These are phyloP conservation scores for Nothophytophthora sp. DNA, from an alignment of 352 stramenopile species.

Conservation along the genomic window DNA sequence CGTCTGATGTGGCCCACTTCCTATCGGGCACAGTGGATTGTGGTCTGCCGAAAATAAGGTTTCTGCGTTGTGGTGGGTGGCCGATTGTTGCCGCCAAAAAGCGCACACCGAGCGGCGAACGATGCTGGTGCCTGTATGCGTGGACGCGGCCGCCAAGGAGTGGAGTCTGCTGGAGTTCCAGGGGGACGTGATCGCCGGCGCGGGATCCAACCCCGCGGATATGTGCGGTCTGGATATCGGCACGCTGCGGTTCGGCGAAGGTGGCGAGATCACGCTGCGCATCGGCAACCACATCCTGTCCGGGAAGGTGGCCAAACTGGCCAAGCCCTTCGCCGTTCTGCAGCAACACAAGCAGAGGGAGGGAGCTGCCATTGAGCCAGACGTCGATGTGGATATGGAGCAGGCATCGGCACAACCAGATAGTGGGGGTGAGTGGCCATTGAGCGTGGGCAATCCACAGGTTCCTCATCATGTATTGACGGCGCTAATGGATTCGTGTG, in stretches of 20 bases:
- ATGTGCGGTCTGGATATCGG: conserved; percentile 60
- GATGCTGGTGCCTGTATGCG: conserved; percentile 72
- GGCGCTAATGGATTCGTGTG: background rate
- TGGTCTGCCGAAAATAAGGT: too few species aligned
- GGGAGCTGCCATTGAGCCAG: too few species aligned
- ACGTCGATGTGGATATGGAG: conserved; percentile 2
- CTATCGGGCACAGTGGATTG: too few species aligned
- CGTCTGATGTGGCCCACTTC: too few species aligned
- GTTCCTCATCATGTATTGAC: too few species aligned
- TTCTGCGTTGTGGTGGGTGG: too few species aligned
- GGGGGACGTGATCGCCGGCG: conserved; percentile 56
- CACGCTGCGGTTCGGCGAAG: conserved; percentile 58
- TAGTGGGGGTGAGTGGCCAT: too few species aligned
- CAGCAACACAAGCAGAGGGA: conserved; percentile 33
- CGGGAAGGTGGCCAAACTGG: conserved; percentile 68
- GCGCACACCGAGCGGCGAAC: too few species aligned
- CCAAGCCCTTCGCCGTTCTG: conserved; percentile 79
- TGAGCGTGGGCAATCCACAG: too few species aligned
- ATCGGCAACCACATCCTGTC: conserved; percentile 85
- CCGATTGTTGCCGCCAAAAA: too few species aligned
- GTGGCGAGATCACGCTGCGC: conserved; percentile 68
- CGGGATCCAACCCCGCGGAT: conserved; percentile 16
- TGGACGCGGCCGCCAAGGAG: conserved; percentile 63
- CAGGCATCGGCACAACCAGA: background rate
- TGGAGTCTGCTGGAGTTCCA: conserved; percentile 89